Base-by-base conservation (phyloP, 2,329 filamentous ascomycete species). In the Verticillium longisporum region DNA sequence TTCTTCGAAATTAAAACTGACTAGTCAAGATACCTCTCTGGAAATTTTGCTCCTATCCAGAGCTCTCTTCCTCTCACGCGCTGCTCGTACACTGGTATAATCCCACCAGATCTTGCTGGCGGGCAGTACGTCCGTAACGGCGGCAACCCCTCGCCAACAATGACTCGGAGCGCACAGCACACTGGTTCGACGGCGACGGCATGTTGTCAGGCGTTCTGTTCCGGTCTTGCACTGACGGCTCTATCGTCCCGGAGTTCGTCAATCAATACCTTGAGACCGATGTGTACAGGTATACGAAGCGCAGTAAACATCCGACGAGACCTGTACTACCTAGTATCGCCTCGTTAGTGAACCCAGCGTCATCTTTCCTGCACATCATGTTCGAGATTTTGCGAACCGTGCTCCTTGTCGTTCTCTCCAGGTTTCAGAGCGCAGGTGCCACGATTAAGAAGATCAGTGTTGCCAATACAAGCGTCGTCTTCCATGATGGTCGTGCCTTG, bases 101-200 rank as follows among this genome's bases (percentile, higher is more conserved):
- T 91, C 57, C 88, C 88, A 1, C 64, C 74, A n/a, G 88, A 90
- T 63, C 78, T 91, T 45, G 78, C 80, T 9, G 88, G 87, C 1
- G 88, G 88, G 13, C 83, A 91, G 71, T 91, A 91, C 67, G 83
- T 91, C 33, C 83, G 88, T 15, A 91, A 91, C 69, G 88, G 88
- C 50, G 86, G 84, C 33, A 91, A 90, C 87, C 88, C 6, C 76
- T 88, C 7, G 80, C 80, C 33, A 86, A 89, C 61, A 76, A 83
- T 26, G 83, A 88, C 60, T 70, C 84, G 2, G 81, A 80, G 45
- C 79, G 86, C 64, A 85, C 88, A 68, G 81, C 85, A 9, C 88
- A 91, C 69, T 90, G 87, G 87, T 91, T 91, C 63, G 88, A 91
- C 66, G 88, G 88, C 36, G 88, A 91, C 69, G 88, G 88, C 4